Conservation (phyloP, 306 rosid genomes). For the Rosa persica region DNA sequence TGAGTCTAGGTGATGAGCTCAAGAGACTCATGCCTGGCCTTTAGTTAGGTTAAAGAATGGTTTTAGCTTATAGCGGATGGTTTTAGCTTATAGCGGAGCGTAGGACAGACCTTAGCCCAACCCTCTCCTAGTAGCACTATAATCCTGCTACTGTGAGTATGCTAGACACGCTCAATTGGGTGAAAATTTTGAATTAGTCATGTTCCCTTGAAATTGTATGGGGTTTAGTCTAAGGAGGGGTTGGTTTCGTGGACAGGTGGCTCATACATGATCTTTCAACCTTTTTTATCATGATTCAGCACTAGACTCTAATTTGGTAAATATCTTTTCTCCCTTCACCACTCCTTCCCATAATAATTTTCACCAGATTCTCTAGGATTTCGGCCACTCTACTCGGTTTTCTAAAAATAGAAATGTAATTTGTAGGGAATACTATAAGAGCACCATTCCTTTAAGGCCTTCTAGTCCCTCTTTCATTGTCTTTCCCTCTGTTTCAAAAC, state of each 20-base stretch:
- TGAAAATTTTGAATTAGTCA: not conserved
- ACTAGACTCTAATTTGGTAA: not conserved
- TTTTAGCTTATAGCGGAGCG: not conserved
- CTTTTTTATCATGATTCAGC: not conserved
- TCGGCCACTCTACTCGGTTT: not conserved
- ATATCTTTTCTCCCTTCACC: not conserved
- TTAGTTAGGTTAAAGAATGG: not conserved
- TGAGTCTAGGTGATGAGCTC: not conserved
- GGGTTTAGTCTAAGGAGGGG: not conserved
- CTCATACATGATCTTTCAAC: not conserved
- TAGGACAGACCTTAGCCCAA: not conserved
- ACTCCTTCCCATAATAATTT: not conserved
- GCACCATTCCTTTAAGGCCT: not conserved
- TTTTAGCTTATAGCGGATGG: no score
- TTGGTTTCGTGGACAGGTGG: not conserved
- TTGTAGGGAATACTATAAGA: not conserved
- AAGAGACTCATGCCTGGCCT: not conserved
- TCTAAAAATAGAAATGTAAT: not conserved
- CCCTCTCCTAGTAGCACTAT: not conserved
- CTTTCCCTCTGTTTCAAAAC: not conserved
- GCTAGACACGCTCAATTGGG: not conserved
- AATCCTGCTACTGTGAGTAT: conserved; percentile 1
- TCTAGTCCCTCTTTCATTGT: not conserved
- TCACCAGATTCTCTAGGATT: not conserved
- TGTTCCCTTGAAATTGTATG: not conserved